A percentile compares a stretch with the other conserved stretches of the same genome.
Evolutionary conservation across 192 early-diverging fungal genomes (phyloP).

Genomic region (Phycomyces blakesleeanus): DNA sequence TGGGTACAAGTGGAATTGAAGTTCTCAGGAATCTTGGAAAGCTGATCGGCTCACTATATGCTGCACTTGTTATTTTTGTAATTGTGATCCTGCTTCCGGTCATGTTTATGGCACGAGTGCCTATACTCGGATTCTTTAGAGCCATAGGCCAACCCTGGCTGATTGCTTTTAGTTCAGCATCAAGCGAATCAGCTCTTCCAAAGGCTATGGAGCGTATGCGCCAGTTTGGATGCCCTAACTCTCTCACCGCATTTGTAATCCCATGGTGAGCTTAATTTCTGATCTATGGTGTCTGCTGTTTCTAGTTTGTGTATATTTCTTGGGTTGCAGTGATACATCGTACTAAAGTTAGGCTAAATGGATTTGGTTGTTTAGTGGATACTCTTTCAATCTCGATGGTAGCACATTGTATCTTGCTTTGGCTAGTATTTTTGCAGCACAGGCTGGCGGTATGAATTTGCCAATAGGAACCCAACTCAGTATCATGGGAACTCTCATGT

Average conservation of each 20-base stretch:
- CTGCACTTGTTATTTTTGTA: constrained; percentile 54
- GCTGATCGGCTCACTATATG: constrained; percentile 63
- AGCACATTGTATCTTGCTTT: constrained; percentile 70
- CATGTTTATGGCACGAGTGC: constrained; percentile 49
- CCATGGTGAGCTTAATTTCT: constrained; percentile 23
- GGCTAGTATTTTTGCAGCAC: constrained; percentile 67
- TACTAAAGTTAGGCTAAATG: not conserved
- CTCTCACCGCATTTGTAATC: constrained; percentile 65
- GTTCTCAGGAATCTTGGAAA: constrained; percentile 58
- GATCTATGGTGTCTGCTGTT: no score
- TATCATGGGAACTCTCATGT: constrained; percentile 63
- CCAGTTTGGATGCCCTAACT: constrained; percentile 59
- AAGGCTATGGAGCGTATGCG: constrained; percentile 69
- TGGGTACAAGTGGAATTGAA: constrained; percentile 57
- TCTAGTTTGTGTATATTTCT: no score
- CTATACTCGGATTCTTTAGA: constrained; percentile 48
- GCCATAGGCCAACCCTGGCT: constrained; percentile 58
- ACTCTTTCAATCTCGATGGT: constrained; percentile 78
- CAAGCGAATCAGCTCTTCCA: constrained; percentile 68
- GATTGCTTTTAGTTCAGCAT: constrained; percentile 73
- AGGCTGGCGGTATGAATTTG: constrained; percentile 50
- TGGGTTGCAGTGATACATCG: not conserved
- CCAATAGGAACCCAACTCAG: constrained; percentile 55
- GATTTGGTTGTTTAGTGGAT: constrained; percentile 39
- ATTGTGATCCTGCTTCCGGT: constrained; percentile 56